Base-by-base conservation (phyloP, 1,284 basidiomycete species). In the Heterobasidion annosum region DNA sequence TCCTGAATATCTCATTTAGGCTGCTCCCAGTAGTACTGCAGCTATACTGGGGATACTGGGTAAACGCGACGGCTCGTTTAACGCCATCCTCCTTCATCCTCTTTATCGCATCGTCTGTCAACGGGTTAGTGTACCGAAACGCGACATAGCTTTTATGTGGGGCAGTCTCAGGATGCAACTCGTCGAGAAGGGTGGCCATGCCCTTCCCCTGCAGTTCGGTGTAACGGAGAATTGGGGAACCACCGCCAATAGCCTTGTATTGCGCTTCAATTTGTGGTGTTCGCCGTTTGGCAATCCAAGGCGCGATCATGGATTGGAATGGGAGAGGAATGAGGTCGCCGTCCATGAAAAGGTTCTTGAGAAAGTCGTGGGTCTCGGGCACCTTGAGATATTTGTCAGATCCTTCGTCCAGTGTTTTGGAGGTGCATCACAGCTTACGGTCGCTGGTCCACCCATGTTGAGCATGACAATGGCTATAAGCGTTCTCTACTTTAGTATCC, bases 21-120 rank as follows among this genome's bases (percentile, higher is more conserved):
- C 90, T 94, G 72, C 93, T 96, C 43, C 97, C 97, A 0, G 97
- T 99, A 4, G 97, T 99, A 59, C 91, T 94, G 72, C 97, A 99
- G 64, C 90, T 93, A 73, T 99, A 99, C 70, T 99, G 97, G 1
- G 97, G 97, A 68, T 99, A 99, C 72, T 99, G 97, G 2, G 93
- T 93, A 73, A 99, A 99, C 18, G 95, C 97, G 25, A 99, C 78
- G 0, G 96, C 97, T 54, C 95, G 79, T 66, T 80, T 88, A 37
- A 99, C 93, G 18, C 95, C 93, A 66, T 99, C 97, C 52, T 74
- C 79, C 69, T 83, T 86, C 88, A 99, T 90, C 69, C 93, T 84
- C 54, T 77, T 80, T 18, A 93, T 78, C 25, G 90, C 87, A 63
- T 86, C 85, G 62, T 91, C 85, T 35, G 95, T 98, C 56, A 98